Evolutionary conservation across 208 protist species (phyloP), one percentile per base, ranked within the genome.

Genomic region (Acanthamoeba rhysodes): DNA sequence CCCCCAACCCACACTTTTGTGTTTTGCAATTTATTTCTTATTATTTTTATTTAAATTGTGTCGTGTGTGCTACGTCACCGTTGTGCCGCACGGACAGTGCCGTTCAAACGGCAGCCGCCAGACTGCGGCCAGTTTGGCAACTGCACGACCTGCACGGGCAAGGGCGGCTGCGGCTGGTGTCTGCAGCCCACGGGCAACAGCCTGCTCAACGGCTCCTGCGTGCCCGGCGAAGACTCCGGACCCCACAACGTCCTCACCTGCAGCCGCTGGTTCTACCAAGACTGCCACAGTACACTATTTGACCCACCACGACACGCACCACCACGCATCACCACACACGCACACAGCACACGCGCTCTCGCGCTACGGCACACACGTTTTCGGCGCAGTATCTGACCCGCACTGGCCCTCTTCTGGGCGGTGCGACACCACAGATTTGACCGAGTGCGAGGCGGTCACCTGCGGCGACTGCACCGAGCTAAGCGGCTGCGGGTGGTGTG

Each of bases 111-210:
- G 0, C 72, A 82, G 72, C 16, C 32, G 37, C 16, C 72, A 20
- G 32, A 82, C 72, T 82, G 72, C 72, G 22, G 37, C 10, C 72
- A 27, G 20, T 82, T 50, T 12, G 72, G 41, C 72, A 50, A 82
- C 72, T 82, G 72, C 20, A 50, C 72, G 37, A 82, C 72, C 6
- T 82, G 72, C 72, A 82, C 72, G 32, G 72, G 34, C 20, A 82
- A 82, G 72, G 72, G 72, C 32, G 72, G 72, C 22, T 82, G 72
- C 72, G 72, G 72, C 34, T 82, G 72, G 72, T 82, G 72, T 27
- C 29, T 82, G 32, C 72, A 16, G 14, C 72, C 72, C 41, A 41
- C 72, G n/a, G 37, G 22, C 14, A 20, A 20, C 18, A 27, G 24
- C 37, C 72, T 82, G 0, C 18, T 82, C 37, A 41, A 82, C 37